These are phyloP conservation scores for Coniella vitis DNA, from an alignment of 2,329 filamentous ascomycete species.

Conservation along the genomic window DNA sequence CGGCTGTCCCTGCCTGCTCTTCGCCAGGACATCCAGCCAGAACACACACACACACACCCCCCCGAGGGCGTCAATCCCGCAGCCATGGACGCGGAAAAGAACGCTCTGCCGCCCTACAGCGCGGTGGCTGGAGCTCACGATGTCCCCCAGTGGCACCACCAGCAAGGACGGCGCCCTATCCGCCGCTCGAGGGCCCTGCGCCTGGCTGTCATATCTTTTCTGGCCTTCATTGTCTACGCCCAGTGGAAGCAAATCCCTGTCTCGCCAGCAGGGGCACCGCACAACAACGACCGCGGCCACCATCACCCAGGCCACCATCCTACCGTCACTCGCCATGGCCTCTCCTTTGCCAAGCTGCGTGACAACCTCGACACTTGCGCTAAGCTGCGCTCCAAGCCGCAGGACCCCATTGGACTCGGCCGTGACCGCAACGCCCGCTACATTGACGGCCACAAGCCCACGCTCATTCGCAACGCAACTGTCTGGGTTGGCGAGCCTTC, in stretches of 20 bases:
- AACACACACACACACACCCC: too few species aligned
- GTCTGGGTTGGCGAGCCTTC: constrained; percentile 59
- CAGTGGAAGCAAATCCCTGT: constrained; percentile 34
- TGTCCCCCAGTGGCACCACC: constrained; percentile 4
- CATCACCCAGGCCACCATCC: not conserved
- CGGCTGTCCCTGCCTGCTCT: too few species aligned
- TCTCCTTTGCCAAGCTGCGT: constrained; percentile 47
- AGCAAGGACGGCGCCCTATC: constrained; percentile 24
- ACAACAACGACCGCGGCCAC: not conserved
- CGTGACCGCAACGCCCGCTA: constrained; percentile 56
- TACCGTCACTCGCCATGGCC: constrained; percentile 20
- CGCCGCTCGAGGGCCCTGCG: constrained; percentile 39
- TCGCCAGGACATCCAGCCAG: too few species aligned
- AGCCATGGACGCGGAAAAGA: constrained; percentile 30
- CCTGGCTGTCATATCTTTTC: constrained; percentile 36
- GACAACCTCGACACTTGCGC: constrained; percentile 50
- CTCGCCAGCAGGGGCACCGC: not conserved
- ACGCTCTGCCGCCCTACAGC: constrained; percentile 38
- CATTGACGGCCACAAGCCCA: constrained; percentile 50
- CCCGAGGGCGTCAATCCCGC: not conserved
- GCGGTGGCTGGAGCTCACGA: constrained; percentile 25
- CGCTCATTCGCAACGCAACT: constrained; percentile 59
- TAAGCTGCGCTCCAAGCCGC: constrained; percentile 46
- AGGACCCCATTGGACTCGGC: constrained; percentile 48
- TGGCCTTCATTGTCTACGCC: constrained; percentile 42